A percentile compares a stretch with the other conserved stretches of the same genome.
Evolutionary conservation across 805 yeast genomes (phyloP).

Genomic region (Candida boidinii): DNA sequence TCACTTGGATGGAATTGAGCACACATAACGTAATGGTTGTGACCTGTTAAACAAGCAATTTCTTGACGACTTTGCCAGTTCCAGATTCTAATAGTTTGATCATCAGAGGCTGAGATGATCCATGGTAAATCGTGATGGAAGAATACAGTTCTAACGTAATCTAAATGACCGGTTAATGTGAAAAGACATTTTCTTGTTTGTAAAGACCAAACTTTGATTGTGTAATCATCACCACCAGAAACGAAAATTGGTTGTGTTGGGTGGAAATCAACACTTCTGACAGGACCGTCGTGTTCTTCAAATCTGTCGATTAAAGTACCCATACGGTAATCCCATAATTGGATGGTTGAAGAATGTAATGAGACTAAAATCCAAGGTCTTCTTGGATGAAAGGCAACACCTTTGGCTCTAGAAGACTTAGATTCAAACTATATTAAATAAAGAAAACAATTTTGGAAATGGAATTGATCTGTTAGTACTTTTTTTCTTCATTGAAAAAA

Average conservation of each 20-base stretch:
- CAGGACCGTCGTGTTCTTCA: conserved; percentile 98
- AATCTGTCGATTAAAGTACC: conserved; percentile 93
- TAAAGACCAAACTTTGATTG: conserved; percentile 93
- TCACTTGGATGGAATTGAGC: conserved; percentile 97
- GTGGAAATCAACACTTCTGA: conserved; percentile 90
- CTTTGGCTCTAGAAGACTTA: conserved; percentile 94
- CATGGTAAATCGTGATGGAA: conserved; percentile 97
- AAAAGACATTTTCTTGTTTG: conserved; percentile 86
- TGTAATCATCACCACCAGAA: conserved; percentile 95
- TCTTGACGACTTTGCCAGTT: conserved; percentile 99
- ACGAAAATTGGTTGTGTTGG: conserved; percentile 97
- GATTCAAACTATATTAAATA: conserved; percentile 66
- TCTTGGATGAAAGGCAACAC: conserved; percentile 94
- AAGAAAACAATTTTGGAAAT: not conserved
- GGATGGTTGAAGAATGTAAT: conserved; percentile 95
- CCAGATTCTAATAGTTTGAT: conserved; percentile 98
- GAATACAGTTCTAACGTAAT: conserved; percentile 87
- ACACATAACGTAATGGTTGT: conserved; percentile 96
- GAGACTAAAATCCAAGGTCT: conserved; percentile 96
- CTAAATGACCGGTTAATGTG: conserved; percentile 89
- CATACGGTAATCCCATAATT: conserved; percentile 99
- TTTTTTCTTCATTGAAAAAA: not conserved
- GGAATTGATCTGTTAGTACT: conserved; percentile 5
- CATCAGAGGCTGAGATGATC: conserved; percentile 94
- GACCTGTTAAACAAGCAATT: conserved; percentile 95